Conservation (phyloP, 2,329 filamentous ascomycete genomes). For the Aspergillus costaricaensis region DNA sequence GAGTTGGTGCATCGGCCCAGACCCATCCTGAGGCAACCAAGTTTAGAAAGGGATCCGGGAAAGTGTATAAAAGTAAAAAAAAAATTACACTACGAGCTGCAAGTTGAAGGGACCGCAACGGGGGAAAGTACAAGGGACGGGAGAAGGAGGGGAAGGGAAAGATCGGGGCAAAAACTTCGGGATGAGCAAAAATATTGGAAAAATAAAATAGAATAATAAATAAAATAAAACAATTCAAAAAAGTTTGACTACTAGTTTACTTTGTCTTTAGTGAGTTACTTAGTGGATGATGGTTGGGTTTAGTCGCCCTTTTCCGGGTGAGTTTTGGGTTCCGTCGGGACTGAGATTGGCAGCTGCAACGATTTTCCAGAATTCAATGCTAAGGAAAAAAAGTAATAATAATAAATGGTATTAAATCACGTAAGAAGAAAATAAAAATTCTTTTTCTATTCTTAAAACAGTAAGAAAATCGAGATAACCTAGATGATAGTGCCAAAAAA, state of each 20-base stretch:
- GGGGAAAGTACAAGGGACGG: neutral
- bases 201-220: too few species aligned
- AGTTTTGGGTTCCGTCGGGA: slow-evolving; percentile 4
- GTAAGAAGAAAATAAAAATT: neutral
- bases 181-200: slow-evolving; percentile 5
- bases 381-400: neutral
- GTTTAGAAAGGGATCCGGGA: slow-evolving; percentile 1
- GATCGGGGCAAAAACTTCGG: slow-evolving; percentile 23
- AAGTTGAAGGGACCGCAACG: too few species aligned
- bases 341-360: neutral
- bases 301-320: neutral
- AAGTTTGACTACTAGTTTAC: too few species aligned
- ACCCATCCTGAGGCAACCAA: slow-evolving; percentile 23
- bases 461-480: too few species aligned
- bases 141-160: neutral
- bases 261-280: neutral
- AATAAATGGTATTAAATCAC: too few species aligned
- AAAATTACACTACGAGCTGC: neutral
- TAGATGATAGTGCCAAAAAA: neutral
- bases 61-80: slow-evolving; percentile 7
- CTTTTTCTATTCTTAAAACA: neutral
- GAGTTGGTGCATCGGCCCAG: slow-evolving; percentile 13
- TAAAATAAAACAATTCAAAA: too few species aligned
- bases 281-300: too few species aligned
- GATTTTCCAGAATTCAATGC: neutral